Evolutionary conservation across 768 basidiomycete species (phyloP), one percentile per base, ranked within the genome.

Genomic region (Sarcomyxa edulis): DNA sequence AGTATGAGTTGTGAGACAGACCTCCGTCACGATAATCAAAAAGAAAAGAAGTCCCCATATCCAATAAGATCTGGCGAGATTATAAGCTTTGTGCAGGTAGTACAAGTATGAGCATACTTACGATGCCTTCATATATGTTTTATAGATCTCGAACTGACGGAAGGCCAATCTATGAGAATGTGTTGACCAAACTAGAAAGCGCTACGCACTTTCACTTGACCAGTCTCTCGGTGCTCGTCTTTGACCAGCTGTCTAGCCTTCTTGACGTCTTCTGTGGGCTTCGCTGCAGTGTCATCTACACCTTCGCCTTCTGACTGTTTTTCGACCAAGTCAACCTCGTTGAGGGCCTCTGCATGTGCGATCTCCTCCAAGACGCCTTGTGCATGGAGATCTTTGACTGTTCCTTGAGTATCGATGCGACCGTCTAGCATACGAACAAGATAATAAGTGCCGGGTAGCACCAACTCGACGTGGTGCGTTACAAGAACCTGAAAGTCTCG

Each of bases 381-480:
- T 0, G 68, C 66, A 1, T 74, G 72, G 5, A 91, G 66, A 5
- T 86, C 84, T 29, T 71, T 67, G 7, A 84, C 65, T 0, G 72
- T 74, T 6, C 89, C 89, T 52, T 86, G 77, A 1, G 74, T 71
- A 49, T 89, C 86, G 35, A 90, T 78, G 10, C 86, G 76, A 2
- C 88, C 89, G 51, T 90, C 87, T 2, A 87, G 67, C 73, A 91
- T 81, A 19, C 85, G 76, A 6, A 90, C 70, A 3, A 91, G 60
- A 49, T 88, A 88, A 48, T 80, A 52, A 0, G 84, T 75, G 0
- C 77, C 80, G 1, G 87, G 81, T 5, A 89, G 72, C 12, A 91
- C 80, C 1, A 93, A 72, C 34, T 90, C 84, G 19, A 91, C 80
- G 50, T 91, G 88, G 45, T 92, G 89, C 0, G 87, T 88, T 23